Conservation (phyloP, 176 grass and related monocot genomes). For the Typha latifolia region DNA sequence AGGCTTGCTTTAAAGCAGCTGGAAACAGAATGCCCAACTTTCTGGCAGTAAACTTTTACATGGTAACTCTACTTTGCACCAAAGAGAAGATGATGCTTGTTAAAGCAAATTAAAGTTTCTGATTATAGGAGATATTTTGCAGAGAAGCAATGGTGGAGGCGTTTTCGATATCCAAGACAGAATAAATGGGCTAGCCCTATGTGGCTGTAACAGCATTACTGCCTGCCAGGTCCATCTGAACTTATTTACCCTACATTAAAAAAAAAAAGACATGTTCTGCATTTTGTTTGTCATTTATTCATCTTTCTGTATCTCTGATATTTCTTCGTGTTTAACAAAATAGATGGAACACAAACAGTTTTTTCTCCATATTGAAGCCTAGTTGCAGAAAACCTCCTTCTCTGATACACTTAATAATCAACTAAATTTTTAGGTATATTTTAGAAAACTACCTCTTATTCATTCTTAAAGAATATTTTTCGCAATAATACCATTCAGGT, state of each 20-base stretch:
- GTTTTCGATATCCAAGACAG: conserved; percentile 87
- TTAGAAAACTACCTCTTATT: no score
- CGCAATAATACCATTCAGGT: no score
- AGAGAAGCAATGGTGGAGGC: conserved; percentile 82
- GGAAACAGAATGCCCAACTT: conserved; percentile 91
- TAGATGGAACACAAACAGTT: no score
- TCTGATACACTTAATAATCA: no score
- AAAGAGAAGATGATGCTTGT: neutral
- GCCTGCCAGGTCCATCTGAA: conserved; percentile 59
- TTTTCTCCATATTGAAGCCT: no score
- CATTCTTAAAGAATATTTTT: no score
- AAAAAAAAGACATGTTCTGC: neutral
- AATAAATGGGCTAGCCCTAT: conserved; percentile 75
- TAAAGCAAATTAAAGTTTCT: conserved; percentile 6
- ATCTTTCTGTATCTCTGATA: neutral
- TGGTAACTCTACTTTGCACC: conserved; percentile 38
- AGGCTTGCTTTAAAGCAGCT: conserved; percentile 74
- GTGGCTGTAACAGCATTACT: conserved; percentile 64
- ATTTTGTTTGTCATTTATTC: neutral
- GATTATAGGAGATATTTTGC: conserved; percentile 24
- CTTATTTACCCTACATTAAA: neutral
- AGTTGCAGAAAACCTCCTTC: no score
- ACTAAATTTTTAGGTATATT: no score
- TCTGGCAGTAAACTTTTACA: conserved; percentile 92
- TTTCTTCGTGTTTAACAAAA: neutral